Base-by-base conservation (phyloP, 2,329 filamentous ascomycete genomes). In the Immersiporthe knoxdaviesiana region DNA sequence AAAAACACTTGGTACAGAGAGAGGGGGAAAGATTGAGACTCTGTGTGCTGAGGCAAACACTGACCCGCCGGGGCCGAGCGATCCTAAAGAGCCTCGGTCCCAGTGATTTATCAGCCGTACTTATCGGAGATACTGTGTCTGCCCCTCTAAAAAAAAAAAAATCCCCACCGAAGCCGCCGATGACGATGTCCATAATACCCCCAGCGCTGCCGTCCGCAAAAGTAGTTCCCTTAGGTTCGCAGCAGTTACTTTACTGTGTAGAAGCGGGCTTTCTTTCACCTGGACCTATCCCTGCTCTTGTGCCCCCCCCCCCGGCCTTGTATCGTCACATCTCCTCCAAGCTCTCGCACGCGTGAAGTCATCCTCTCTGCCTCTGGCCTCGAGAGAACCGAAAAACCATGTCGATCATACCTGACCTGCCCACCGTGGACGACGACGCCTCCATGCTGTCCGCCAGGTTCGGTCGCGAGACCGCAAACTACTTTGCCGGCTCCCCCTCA, bases 391-490 rank as follows among this genome's bases (percentile, higher is more conserved):
- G 8, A 35, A 35, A 35, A 35, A 35, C 8, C 16, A 59, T 70
- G 61, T 70, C 70, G 12, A 64, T 73, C 70, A 78, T 81, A 44
- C 85, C 85, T 68, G 79, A 83, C 73, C 79, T 84, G 68, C 79
- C 82, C 67, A 72, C 77, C 63, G 79, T 85, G 72, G 76, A 77
- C 71, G 79, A 80, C 79, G 79, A 87, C 79, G 81, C 85, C 78
- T 88, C 86, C 16, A 93, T 93, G 89, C 84, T 96, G 75, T 88
- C 89, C 74, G 84, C 88, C 70, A 92, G 90, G 77, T 95, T 94
- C 80, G 92, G 92, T 79, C 90, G 87, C 73, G 92, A 95, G 80
- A 84, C 92, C 71, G 87, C 90, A 77, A 96, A 95, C 81, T 96
- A 96, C 86, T 96, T 94, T 80, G 89, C 91, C 63, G 91, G 92